Conservation (phyloP, 768 basidiomycete genomes). For the Russula compacta region DNA sequence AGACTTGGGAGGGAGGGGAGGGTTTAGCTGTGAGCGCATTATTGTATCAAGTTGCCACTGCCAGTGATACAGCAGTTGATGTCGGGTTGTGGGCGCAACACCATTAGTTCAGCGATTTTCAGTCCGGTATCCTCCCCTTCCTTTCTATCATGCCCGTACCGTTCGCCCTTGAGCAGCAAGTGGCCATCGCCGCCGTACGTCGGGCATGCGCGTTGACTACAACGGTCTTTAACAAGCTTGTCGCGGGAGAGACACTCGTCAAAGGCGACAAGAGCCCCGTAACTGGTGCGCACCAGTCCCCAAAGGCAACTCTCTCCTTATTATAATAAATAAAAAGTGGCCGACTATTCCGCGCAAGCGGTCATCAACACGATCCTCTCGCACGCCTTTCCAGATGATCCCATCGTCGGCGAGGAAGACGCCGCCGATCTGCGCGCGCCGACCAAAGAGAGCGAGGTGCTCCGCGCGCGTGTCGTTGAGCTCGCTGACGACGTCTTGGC, state of each 20-base stretch:
- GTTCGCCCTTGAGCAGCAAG: slow-evolving; percentile 60
- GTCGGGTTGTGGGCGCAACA: not conserved
- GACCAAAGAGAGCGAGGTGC: slow-evolving; percentile 24
- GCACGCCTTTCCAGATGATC: slow-evolving; percentile 72
- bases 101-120: not conserved
- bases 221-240: slow-evolving; percentile 77
- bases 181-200: slow-evolving; percentile 82
- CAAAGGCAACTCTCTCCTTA: not conserved
- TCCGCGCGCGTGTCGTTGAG: slow-evolving; percentile 61
- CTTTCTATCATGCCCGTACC: slow-evolving; percentile 38
- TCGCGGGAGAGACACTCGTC: slow-evolving; percentile 75
- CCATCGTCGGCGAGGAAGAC: slow-evolving; percentile 94
- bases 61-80: not conserved
- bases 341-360: slow-evolving; percentile 90
- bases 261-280: slow-evolving; percentile 82
- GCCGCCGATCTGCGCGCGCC: slow-evolving; percentile 60
- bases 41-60: not conserved
- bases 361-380: slow-evolving; percentile 76
- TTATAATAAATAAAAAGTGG: slow-evolving; percentile 43
- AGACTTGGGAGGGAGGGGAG: not conserved
- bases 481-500: slow-evolving; percentile 78
- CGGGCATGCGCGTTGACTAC: slow-evolving; percentile 79
- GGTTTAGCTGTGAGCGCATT: not conserved
- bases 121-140: not conserved
- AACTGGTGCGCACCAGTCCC: slow-evolving; percentile 34